phyloP scores from a whole-genome alignment of 306 rosid species.

The Cercis canadensis region DNA sequence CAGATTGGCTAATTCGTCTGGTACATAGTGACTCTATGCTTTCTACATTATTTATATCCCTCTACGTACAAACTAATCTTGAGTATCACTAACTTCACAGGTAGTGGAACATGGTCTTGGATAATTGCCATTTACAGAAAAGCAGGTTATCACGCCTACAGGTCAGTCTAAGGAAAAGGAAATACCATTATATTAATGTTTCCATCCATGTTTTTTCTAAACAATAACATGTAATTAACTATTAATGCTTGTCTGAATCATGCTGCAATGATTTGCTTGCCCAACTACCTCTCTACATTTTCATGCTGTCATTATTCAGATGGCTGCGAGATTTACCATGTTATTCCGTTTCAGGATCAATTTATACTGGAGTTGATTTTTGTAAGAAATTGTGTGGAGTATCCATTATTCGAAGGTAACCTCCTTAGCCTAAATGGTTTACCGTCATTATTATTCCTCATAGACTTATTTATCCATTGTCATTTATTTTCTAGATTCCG shows the following conservation, averaged over 20 bases:
- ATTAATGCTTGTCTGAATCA: no score
- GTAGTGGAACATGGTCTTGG: slow-evolving; percentile 98
- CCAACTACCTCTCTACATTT: neutral
- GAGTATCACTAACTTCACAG: slow-evolving; percentile 48
- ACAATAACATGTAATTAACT: no score
- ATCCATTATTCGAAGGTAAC: slow-evolving; percentile 84
- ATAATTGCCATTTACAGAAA: slow-evolving; percentile 92
- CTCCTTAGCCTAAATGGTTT: slow-evolving; percentile 31
- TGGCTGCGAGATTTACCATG: slow-evolving; percentile 10
- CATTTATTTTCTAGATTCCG: neutral
- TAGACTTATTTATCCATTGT: neutral
- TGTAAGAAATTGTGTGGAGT: slow-evolving; percentile 93
- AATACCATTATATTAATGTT: neutral
- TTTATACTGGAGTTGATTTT: slow-evolving; percentile 86
- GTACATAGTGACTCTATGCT: slow-evolving; percentile 48
- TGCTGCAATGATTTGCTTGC: no score
- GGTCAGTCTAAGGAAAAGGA: slow-evolving; percentile 50
- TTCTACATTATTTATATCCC: slow-evolving; percentile 21
- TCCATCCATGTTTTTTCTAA: slow-evolving; percentile 19
- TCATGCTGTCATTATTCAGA: slow-evolving; percentile 11
- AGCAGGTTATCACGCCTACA: slow-evolving; percentile 86
- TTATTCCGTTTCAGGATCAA: slow-evolving; percentile 63
- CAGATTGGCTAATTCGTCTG: slow-evolving; percentile 92
- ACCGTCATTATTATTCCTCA: neutral
- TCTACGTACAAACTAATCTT: slow-evolving; percentile 24